Evolutionary conservation across 768 basidiomycete genomes (phyloP).

Genomic region (Floccularia luteovirens): DNA sequence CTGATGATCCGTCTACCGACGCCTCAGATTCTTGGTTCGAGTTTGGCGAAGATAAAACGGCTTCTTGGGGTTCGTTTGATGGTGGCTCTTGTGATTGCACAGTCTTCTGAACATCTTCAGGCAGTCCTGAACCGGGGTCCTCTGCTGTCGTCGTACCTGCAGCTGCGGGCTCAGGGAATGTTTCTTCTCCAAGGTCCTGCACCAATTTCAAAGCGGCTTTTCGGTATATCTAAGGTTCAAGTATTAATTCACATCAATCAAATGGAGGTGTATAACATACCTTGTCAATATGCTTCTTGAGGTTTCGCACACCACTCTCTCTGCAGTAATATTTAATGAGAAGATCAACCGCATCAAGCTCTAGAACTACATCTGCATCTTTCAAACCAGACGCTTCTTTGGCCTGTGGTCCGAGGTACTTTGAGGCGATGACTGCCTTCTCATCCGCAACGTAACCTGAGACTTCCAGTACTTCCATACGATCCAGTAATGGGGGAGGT

Average conservation of each 20-base stretch:
- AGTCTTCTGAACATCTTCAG: conserved; percentile 12
- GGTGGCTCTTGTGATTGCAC: conserved; percentile 48
- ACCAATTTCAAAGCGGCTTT: conserved; percentile 93
- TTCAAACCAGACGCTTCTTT: conserved; percentile 86
- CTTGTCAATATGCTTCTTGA: conserved; percentile 99
- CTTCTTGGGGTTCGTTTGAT: conserved; percentile 24
- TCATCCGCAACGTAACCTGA: conserved; percentile 93
- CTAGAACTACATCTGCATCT: conserved; percentile 74
- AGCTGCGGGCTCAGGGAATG: conserved; percentile 60
- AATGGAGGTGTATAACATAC: conserved; percentile 26
- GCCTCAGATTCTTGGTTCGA: conserved; percentile 8
- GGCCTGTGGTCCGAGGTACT: conserved; percentile 89
- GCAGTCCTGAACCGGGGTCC: conserved; percentile 7
- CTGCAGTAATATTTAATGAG: conserved; percentile 97
- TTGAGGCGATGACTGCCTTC: conserved; percentile 80
- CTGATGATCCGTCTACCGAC: conserved; percentile 3
- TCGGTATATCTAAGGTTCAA: conserved; percentile 71
- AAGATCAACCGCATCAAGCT: conserved; percentile 69
- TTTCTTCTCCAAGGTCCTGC: conserved; percentile 81
- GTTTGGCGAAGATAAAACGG: conserved; percentile 12
- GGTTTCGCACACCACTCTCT: conserved; percentile 91
- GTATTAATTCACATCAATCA: background rate
- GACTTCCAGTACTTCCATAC: conserved; percentile 96
- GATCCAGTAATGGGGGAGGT: conserved; percentile 86
- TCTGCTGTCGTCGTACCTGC: conserved; percentile 5